Conservation (phyloP, 345 rosid species). For the Rhodamnia rubescens region DNA sequence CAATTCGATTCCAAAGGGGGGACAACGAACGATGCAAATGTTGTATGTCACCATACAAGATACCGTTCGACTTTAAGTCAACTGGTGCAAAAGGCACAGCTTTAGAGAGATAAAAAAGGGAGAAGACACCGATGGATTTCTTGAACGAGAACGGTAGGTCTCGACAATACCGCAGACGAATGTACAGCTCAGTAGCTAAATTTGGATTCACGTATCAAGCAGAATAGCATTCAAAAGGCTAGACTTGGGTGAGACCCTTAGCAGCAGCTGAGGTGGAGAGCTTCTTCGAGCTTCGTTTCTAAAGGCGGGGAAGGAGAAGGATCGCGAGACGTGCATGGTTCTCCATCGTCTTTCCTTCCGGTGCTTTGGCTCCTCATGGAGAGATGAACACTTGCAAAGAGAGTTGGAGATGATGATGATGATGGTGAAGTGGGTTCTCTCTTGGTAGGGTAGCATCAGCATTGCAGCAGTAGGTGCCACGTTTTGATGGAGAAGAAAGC, state of each 20-base stretch:
- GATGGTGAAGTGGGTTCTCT: neutral
- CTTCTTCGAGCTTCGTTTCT: conserved; percentile 24
- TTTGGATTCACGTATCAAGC: neutral
- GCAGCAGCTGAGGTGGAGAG: conserved; percentile 34
- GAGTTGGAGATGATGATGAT: neutral
- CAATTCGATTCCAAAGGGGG: neutral
- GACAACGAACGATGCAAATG: neutral
- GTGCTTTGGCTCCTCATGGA: neutral
- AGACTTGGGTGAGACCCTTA: neutral
- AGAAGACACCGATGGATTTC: neutral
- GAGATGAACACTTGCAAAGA: neutral
- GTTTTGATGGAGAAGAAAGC: neutral
- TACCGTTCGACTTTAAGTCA: neutral
- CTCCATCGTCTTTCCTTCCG: conserved; percentile 4
- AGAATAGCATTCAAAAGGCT: neutral
- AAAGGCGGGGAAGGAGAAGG: neutral
- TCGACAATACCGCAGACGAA: neutral
- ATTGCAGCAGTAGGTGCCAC: conserved; percentile 76
- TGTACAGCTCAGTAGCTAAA: neutral
- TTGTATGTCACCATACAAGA: neutral
- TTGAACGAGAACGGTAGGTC: neutral
- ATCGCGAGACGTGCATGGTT: neutral
- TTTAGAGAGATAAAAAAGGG: fast-evolving
- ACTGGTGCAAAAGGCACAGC: neutral
- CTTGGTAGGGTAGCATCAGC: conserved; percentile 23